Percentiles rank a stretch among this genome's conserved stretches.
phyloP scores from a whole-genome alignment of 768 basidiomycete species.

The Tylopilus vinaceipallidus region DNA sequence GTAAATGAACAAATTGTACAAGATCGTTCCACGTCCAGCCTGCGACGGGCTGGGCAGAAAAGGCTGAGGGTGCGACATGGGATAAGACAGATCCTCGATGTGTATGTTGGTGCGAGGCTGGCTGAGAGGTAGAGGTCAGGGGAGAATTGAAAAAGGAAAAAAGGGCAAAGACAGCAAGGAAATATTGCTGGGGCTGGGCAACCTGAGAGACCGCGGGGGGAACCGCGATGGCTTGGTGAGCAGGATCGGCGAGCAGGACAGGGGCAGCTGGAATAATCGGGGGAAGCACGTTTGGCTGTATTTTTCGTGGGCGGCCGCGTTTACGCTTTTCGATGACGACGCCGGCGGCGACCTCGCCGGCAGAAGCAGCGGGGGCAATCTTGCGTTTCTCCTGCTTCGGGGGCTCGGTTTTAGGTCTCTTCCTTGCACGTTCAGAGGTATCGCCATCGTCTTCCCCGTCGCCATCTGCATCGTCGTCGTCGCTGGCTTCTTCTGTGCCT shows the following conservation, averaged over 20 bases:
- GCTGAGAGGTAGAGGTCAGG: slow-evolving; percentile 43
- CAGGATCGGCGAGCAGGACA: slow-evolving; percentile 14
- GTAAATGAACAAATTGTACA: slow-evolving; percentile 63
- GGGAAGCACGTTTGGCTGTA: slow-evolving; percentile 46
- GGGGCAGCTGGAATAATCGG: slow-evolving; percentile 27
- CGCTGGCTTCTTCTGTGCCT: slow-evolving; percentile 39
- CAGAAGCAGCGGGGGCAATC: slow-evolving; percentile 31
- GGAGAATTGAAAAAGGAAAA: slow-evolving; percentile 87
- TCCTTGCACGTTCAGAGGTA: slow-evolving; percentile 51
- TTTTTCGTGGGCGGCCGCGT: slow-evolving; percentile 79
- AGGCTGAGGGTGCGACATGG: slow-evolving; percentile 24
- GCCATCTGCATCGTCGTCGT: slow-evolving; percentile 44
- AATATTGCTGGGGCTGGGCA: slow-evolving; percentile 52
- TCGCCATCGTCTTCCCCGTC: slow-evolving; percentile 39
- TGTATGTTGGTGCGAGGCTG: slow-evolving; percentile 38
- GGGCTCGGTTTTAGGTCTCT: slow-evolving; percentile 53
- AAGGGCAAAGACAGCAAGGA: slow-evolving; percentile 78
- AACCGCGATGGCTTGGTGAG: slow-evolving; percentile 14
- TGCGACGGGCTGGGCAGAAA: slow-evolving; percentile 17
- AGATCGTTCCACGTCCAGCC: slow-evolving; percentile 50
- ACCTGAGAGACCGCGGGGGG: slow-evolving; percentile 14
- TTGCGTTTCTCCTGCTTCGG: slow-evolving; percentile 43
- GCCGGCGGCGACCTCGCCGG: slow-evolving; percentile 26
- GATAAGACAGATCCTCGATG: slow-evolving; percentile 62
- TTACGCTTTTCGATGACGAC: slow-evolving; percentile 73